Percentiles rank a stretch among this genome's conserved stretches.
Conservation (phyloP, 106 monocot genomes). For the Dendrobium officinale region DNA sequence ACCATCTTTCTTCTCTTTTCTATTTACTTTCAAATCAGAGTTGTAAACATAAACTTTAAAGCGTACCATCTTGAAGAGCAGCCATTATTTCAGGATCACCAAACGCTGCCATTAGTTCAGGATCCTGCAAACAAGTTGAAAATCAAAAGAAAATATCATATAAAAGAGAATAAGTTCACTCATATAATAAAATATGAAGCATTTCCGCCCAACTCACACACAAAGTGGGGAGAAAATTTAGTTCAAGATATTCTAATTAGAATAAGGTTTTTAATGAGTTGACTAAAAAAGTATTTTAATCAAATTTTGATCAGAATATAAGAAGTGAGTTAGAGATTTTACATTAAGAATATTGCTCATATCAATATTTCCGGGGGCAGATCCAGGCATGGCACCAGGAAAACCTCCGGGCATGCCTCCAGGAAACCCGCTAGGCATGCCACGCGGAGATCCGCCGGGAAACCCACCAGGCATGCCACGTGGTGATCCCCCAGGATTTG, state of each 20-base stretch:
- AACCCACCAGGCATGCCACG: slow-evolving; percentile 29
- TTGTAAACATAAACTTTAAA: neutral
- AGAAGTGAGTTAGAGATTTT: slow-evolving; percentile 3
- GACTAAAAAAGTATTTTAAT: neutral
- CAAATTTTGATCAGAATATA: neutral
- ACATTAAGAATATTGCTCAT: slow-evolving; percentile 98
- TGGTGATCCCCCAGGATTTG: slow-evolving; percentile 43
- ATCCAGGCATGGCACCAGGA: slow-evolving; percentile 57
- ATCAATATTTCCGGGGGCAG: slow-evolving; percentile 61
- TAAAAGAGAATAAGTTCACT: neutral
- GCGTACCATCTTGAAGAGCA: slow-evolving; percentile 90
- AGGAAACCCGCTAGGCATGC: slow-evolving; percentile 27
- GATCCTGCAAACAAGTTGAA: slow-evolving; percentile 52
- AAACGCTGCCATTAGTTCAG: slow-evolving; percentile 90
- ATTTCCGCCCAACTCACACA: too few relatives aligned
- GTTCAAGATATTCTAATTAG: neutral
- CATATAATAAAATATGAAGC: neutral
- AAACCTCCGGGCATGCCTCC: slow-evolving; percentile 50
- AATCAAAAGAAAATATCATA: too few relatives aligned
- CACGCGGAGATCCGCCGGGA: slow-evolving; percentile 50
- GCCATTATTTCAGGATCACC: slow-evolving; percentile 91
- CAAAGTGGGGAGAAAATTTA: too few relatives aligned
- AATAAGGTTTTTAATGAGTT: too few relatives aligned
- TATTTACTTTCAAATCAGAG: neutral
- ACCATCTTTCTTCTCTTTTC: neutral